Evolutionary conservation across 306 rosid species (phyloP).

Genomic region (Argentina anserina): DNA sequence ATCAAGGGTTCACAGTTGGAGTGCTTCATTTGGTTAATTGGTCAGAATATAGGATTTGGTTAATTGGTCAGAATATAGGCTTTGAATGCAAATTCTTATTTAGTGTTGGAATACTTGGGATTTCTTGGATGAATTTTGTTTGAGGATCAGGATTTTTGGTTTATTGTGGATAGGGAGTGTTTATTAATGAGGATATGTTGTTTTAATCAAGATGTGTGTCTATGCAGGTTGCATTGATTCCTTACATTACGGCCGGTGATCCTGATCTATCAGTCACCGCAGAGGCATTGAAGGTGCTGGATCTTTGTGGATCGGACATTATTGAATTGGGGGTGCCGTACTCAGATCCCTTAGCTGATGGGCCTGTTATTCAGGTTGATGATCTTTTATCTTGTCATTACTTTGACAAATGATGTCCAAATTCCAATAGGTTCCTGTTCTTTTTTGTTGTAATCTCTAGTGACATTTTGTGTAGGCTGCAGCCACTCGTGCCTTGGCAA

Average conservation of each 20-base stretch:
- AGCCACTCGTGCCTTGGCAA: slow-evolving; percentile 80
- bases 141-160: not conserved
- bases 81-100: not conserved
- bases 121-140: not conserved
- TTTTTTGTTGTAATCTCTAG: not conserved
- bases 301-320: slow-evolving; percentile 81
- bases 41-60: not conserved
- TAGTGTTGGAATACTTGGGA: not conserved
- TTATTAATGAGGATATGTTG: slow-evolving; percentile 5
- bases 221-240: slow-evolving; percentile 80
- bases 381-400: not conserved
- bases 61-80: not conserved
- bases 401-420: not conserved
- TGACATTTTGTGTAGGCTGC: slow-evolving; percentile 69
- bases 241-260: slow-evolving; percentile 92
- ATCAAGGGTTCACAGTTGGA: not conserved
- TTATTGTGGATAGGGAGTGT: not conserved
- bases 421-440: not conserved
- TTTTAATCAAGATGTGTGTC: slow-evolving; percentile 21
- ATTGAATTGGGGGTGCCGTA: slow-evolving; percentile 91
- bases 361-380: slow-evolving; percentile 93
- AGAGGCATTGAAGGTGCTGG: slow-evolving; percentile 85
- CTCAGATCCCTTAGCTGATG: slow-evolving; percentile 97
- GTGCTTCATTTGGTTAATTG: not conserved
- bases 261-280: slow-evolving; percentile 91